phyloP scores from a whole-genome alignment of 495 filamentous ascomycete genomes.

The Penicillium longicatenatum region DNA sequence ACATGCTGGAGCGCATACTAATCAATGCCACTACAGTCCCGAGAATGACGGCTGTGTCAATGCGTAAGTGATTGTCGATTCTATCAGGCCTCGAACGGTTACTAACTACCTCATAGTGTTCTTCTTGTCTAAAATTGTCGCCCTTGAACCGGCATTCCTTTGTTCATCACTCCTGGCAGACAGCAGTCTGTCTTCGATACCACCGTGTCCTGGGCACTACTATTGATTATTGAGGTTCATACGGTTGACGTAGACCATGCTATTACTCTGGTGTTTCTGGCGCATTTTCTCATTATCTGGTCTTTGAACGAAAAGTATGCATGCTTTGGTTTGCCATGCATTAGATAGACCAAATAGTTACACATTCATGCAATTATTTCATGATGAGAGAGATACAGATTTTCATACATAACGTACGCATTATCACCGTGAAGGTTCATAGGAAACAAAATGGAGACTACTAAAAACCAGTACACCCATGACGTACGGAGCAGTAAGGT shows the following conservation, averaged over 20 bases:
- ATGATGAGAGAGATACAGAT: constrained; percentile 5
- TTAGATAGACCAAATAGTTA: constrained; percentile 28
- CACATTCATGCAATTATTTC: constrained; percentile 21
- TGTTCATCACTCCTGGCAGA: constrained; percentile 17
- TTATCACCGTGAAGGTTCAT: neutral
- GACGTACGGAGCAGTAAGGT: neutral
- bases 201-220: constrained; percentile 24
- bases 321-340: constrained; percentile 20
- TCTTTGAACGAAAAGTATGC: constrained; percentile 32
- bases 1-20: neutral
- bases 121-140: constrained; percentile 29
- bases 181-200: constrained; percentile 29
- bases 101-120: constrained; percentile 20
- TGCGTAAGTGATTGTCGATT: constrained; percentile 8
- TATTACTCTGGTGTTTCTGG: constrained; percentile 33
- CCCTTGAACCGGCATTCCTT: constrained; percentile 12
- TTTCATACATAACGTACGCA: neutral
- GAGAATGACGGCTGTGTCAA: constrained; percentile 33
- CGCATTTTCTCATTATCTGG: constrained; percentile 26
- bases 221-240: constrained; percentile 22
- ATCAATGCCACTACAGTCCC: constrained; percentile 10
- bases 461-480: neutral
- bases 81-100: neutral
- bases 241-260: constrained; percentile 23
- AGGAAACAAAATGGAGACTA: neutral